Evolutionary conservation across 2,329 filamentous ascomycete species (phyloP), one percentile per base, ranked within the genome.

Genomic region (Nemania diffusa): DNA sequence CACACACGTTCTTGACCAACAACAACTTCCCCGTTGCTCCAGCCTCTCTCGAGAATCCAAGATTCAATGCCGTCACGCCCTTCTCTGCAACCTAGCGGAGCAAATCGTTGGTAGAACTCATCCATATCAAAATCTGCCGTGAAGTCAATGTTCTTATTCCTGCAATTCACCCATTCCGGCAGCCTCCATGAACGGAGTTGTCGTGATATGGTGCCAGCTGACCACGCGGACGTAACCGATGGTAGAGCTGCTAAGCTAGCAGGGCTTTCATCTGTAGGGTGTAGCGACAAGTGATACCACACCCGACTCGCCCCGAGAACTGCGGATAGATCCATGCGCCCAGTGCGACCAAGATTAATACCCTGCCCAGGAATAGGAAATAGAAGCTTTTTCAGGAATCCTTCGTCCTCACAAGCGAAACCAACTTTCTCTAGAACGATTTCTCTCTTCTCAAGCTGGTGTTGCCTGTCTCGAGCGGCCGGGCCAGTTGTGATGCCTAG

Each of bases 11-110:
- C 94, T 65, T 90, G 90, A 62, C 96, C 96, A 34, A 98, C 85
- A 5, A 97, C 89, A 1, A 98, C 94, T 80, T 98, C 96, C 44
- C 96, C 96, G 73, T 99, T 99, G 81, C 93, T 97, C 96, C 96
- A 99, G 1, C 96, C 96, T 65, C 96, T 90, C 80, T 98, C 94
- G 57, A 98, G 86, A 65, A 97, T 86, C 93, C 95, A 99, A 74
- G 88, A 97, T 77, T 98, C 93, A 60, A 97, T 94, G 55, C 95
- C 96, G 69, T 99, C 96, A 69, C 89, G 90, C 64, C 96, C 96
- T 71, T 97, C 93, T 73, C 91, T 88, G 79, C 96, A 99, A 15
- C 96, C 96, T 0, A 99, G 86, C 5, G 88, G 84, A 5, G 89
- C 84, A 77, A 97, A 99, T 51, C 96, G 90, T 73, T 91, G 89